Conservation (phyloP, 306 rosid genomes). For the Ammopiptanthus mongolicus region DNA sequence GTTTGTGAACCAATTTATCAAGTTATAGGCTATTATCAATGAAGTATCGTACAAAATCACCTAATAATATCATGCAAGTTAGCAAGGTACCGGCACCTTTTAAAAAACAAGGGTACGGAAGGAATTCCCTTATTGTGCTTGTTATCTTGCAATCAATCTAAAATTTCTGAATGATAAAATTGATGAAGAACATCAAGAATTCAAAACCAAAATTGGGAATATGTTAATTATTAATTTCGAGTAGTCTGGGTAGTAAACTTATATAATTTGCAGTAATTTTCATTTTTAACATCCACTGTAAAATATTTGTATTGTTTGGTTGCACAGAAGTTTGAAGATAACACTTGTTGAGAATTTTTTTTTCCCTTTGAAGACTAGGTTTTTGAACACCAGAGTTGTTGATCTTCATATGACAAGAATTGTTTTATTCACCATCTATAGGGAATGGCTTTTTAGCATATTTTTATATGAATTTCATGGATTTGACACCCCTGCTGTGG, state of each 20-base stretch:
- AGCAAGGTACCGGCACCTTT: too few relatives aligned
- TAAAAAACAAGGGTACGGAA: too few relatives aligned
- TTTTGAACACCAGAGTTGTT: background rate
- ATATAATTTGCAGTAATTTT: background rate
- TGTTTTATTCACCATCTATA: background rate
- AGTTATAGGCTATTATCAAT: too few relatives aligned
- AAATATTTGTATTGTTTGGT: background rate
- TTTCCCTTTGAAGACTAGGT: too few relatives aligned
- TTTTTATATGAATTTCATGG: background rate
- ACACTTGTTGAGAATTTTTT: too few relatives aligned
- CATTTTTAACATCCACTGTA: background rate
- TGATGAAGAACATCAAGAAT: background rate
- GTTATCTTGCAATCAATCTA: background rate
- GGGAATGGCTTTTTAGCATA: background rate
- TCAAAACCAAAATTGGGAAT: background rate
- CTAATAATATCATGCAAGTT: too few relatives aligned
- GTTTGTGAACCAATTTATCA: background rate
- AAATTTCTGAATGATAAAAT: background rate
- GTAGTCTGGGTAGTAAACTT: constrained; percentile 1
- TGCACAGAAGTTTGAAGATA: background rate
- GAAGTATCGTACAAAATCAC: too few relatives aligned
- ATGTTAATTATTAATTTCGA: background rate
- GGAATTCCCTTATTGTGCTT: background rate
- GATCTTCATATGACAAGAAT: background rate
- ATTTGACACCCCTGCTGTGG: background rate